Evolutionary conservation across 148 eudicot genomes (phyloP), one percentile per base, ranked within the genome.

Genomic region (Chenopodium album): DNA sequence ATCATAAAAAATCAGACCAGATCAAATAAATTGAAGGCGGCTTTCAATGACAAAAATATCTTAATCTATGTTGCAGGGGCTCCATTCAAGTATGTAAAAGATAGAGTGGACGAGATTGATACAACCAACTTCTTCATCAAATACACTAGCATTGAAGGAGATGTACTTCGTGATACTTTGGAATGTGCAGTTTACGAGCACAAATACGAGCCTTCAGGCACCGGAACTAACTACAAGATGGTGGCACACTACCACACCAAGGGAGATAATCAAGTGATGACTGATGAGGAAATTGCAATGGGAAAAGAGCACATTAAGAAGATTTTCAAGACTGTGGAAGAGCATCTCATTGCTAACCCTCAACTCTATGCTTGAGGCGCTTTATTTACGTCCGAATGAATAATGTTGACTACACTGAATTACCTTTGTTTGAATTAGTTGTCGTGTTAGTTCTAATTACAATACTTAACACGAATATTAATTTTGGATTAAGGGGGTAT

Each of bases 321-420:
- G 26, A 50, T 81, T 78, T 77, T 50, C 48, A 72, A 81, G 75
- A 67, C 28, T 28, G 87, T 78, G 46, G 84, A 81, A 46, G 82
- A 67, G 34, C 73, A 85, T 69, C 82, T 85, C 82, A 7, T 72
- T 37, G 82, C 84, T 74, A 77, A 81, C 71, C 87, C 87, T 28
- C 46, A 72, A 12, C 76, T 64, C 23, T 85, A 73, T 54, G 87
- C 87, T 77, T 80, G 46, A 77, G 63, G 13, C 44, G 5, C 44
- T 63, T 48, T 48, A 48, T 48, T 48, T 1, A 13, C 2, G 52
- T 48, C 52, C 52, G 12, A 48, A 48, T 48, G 52, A 48, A 11
- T 48, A 11, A 48, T 48, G 10, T 48, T 48, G 52, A 11, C 52
- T 48, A 48, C 52, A 48, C 52, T 48, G 13, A 9, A 9, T 9